Percentiles rank a stretch among this genome's conserved stretches.
Conservation (phyloP, 176 grass and related monocot genomes). For the Aegilops tauschii region DNA sequence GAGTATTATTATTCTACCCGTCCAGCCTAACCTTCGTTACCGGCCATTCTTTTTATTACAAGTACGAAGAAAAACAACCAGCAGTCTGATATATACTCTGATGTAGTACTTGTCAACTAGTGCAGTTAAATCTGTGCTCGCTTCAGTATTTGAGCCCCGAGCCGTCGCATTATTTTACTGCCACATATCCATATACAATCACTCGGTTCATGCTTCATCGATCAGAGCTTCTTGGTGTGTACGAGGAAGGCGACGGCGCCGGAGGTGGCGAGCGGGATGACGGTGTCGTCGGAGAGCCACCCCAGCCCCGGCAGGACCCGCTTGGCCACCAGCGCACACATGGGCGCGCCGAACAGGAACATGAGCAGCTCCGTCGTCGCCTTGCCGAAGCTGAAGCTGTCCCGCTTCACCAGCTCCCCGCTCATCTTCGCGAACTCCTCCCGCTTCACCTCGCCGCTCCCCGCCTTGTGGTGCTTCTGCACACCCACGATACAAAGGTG, state of each 20-base stretch:
- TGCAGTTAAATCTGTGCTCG: too few species aligned
- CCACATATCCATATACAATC: too few species aligned
- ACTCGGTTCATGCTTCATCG: too few species aligned
- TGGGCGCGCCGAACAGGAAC: constrained; percentile 45
- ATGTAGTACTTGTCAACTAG: too few species aligned
- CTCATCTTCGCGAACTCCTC: constrained; percentile 41
- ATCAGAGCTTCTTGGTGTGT: constrained; percentile 46
- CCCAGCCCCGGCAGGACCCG: constrained; percentile 48
- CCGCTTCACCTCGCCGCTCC: neutral
- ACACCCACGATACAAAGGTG: too few species aligned
- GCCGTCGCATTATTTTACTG: too few species aligned
- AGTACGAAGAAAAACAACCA: too few species aligned
- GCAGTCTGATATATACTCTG: too few species aligned
- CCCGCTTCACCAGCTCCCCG: constrained; percentile 5
- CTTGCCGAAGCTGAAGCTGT: constrained; percentile 44
- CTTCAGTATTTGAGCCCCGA: too few species aligned
- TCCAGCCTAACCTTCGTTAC: neutral
- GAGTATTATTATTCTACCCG: too few species aligned
- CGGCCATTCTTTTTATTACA: too few species aligned
- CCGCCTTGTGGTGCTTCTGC: constrained; percentile 23
- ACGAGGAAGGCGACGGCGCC: constrained; percentile 37
- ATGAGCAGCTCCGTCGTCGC: neutral
- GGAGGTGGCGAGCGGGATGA: constrained; percentile 52
- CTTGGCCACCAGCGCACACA: constrained; percentile 31
- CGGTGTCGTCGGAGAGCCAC: constrained; percentile 53